phyloP scores from a whole-genome alignment of 139 green algal species.

The Tetradesmus obliquus region DNA sequence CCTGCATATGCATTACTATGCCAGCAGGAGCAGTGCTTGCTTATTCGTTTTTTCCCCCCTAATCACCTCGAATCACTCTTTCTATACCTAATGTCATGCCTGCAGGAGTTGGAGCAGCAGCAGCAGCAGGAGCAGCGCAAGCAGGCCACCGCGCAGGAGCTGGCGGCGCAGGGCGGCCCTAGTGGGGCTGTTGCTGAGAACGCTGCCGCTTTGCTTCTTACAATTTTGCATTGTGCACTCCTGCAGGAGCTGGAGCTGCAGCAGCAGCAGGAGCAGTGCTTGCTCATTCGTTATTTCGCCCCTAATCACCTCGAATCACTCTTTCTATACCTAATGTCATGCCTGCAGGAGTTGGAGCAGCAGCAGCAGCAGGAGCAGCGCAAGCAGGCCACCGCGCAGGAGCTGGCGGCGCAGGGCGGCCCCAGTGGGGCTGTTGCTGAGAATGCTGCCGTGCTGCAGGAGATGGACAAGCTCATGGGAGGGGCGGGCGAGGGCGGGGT shows the following conservation, averaged over 20 bases:
- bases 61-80: neutral
- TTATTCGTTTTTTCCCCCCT: neutral
- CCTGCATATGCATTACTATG: neutral
- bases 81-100: neutral
- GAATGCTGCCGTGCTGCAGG: neutral
- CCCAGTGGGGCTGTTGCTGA: neutral
- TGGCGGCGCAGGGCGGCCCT: neutral
- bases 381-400: neutral
- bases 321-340: neutral
- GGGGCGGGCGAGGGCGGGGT: neutral
- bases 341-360: constrained; percentile 8
- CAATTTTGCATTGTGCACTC: neutral
- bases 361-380: constrained; percentile 34
- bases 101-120: constrained; percentile 24
- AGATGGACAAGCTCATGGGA: neutral
- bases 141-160: neutral
- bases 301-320: neutral
- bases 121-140: constrained; percentile 29
- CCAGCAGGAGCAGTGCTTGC: neutral
- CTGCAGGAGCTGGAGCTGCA: neutral
- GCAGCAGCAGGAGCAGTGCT: neutral
- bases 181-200: neutral
- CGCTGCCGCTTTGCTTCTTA: neutral
- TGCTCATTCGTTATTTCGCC: neutral
- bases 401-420: neutral